Percentiles rank a stretch among this genome's conserved stretches.
Conservation (phyloP, 2,329 filamentous ascomycete genomes). For the Uncinocarpus reesii region DNA sequence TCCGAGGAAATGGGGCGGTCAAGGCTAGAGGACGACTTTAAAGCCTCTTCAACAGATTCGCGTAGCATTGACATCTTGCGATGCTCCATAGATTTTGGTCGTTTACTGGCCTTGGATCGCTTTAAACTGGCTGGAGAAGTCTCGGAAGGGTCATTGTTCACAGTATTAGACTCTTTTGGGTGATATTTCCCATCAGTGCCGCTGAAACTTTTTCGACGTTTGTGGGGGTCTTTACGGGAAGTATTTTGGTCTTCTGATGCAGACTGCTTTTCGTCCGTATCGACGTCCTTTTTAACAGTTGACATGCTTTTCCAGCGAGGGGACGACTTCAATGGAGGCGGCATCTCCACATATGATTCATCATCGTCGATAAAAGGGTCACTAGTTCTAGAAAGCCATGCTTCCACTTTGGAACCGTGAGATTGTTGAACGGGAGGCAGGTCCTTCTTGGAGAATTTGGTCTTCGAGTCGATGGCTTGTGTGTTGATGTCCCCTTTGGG, state of each 20-base stretch:
- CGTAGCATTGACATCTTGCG: slow-evolving; percentile 20
- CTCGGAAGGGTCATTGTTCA: neutral
- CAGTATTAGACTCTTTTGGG: neutral
- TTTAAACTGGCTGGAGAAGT: slow-evolving; percentile 14
- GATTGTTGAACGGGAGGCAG: slow-evolving; percentile 29
- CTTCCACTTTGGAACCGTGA: slow-evolving; percentile 48
- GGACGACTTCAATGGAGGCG: slow-evolving; percentile 9
- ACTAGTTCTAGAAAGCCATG: slow-evolving; percentile 50
- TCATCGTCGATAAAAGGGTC: slow-evolving; percentile 45
- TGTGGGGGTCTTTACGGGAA: neutral
- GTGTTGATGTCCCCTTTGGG: slow-evolving; percentile 35
- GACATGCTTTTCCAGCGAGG: neutral
- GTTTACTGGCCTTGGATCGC: slow-evolving; percentile 20
- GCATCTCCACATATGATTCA: slow-evolving; percentile 20
- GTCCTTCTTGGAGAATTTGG: slow-evolving; percentile 37
- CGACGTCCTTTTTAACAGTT: neutral
- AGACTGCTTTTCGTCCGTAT: neutral
- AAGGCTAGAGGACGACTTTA: slow-evolving; percentile 22
- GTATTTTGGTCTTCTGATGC: neutral
- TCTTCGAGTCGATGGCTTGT: slow-evolving; percentile 38
- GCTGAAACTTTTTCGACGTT: neutral
- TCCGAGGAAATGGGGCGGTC: slow-evolving; percentile 28
- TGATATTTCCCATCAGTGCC: slow-evolving; percentile 1
- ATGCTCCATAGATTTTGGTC: slow-evolving; percentile 14
- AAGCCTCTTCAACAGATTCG: slow-evolving; percentile 21